A percentile compares a stretch with the other conserved stretches of the same genome.
phyloP scores from a whole-genome alignment of 2,329 filamentous ascomycete species.

The Aspergillus felis region DNA sequence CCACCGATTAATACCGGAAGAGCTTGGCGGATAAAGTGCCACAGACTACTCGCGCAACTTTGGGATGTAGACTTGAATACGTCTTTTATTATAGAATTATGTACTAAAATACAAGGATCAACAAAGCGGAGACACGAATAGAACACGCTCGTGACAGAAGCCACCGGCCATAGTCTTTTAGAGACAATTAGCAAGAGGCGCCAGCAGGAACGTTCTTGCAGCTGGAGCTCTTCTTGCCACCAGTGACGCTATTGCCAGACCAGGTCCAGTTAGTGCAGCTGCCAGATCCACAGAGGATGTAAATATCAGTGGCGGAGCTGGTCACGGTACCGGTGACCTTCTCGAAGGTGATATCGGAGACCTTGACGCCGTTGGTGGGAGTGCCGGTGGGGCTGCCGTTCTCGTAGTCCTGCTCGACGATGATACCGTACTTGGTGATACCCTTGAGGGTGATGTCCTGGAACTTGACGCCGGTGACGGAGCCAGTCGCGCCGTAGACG shows the following conservation, averaged over 20 bases:
- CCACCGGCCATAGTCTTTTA: too few species aligned
- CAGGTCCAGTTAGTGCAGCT: constrained; percentile 54
- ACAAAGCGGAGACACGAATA: background rate
- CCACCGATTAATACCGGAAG: too few species aligned
- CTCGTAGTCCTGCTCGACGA: constrained; percentile 58
- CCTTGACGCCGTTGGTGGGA: constrained; percentile 39
- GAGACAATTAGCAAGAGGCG: constrained; percentile 27
- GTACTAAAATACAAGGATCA: background rate
- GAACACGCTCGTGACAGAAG: background rate
- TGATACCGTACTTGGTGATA: constrained; percentile 53
- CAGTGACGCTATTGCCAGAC: constrained; percentile 48
- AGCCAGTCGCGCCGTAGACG: constrained; percentile 49
- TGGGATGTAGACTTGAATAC: too few species aligned
- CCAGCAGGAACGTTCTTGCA: constrained; percentile 42
- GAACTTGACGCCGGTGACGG: constrained; percentile 52
- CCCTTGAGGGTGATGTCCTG: constrained; percentile 48
- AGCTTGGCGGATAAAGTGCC: too few species aligned
- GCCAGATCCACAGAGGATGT: constrained; percentile 54
- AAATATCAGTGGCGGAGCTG: constrained; percentile 40
- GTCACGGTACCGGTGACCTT: constrained; percentile 34
- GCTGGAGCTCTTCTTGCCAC: constrained; percentile 45
- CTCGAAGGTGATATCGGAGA: constrained; percentile 36
- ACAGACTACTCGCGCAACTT: too few species aligned
- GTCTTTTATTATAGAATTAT: too few species aligned
- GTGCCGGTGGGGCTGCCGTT: constrained; percentile 42